phyloP scores from a whole-genome alignment of 441 rosid genomes.

The Mallotus repandus region DNA sequence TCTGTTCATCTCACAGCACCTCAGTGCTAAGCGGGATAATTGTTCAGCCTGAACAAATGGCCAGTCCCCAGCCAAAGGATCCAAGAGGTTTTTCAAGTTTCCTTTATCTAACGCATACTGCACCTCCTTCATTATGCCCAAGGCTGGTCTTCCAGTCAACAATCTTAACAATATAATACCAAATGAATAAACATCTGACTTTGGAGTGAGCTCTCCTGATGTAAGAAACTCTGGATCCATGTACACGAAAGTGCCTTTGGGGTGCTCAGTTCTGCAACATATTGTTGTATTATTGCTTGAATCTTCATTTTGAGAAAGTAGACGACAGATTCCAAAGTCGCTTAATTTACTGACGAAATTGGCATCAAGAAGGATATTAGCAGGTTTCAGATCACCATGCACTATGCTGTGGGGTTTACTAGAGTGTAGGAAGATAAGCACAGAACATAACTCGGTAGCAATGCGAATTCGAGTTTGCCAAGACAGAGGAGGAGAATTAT shows the following conservation, averaged over 20 bases:
- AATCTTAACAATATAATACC: conserved; percentile 76
- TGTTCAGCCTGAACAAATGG: conserved; percentile 97
- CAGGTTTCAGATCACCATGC: conserved; percentile 90
- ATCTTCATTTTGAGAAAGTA: conserved; percentile 34
- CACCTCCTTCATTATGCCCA: conserved; percentile 73
- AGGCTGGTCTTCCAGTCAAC: conserved; percentile 74
- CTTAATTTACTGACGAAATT: conserved; percentile 77
- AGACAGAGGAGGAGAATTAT: conserved; percentile 75
- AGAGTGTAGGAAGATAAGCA: conserved; percentile 87
- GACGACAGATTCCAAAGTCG: conserved; percentile 78
- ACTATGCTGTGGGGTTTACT: conserved; percentile 68
- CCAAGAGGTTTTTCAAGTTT: conserved; percentile 57
- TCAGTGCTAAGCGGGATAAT: conserved; percentile 73
- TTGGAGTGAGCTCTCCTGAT: conserved; percentile 78
- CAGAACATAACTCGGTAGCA: conserved; percentile 81
- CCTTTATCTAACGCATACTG: conserved; percentile 61
- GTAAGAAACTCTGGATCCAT: conserved; percentile 85
- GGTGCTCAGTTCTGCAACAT: conserved; percentile 52
- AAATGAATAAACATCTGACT: conserved; percentile 89
- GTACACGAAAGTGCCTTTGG: conserved; percentile 70
- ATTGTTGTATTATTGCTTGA: conserved; percentile 39
- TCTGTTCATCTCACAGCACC: conserved; percentile 78
- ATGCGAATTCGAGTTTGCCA: conserved; percentile 83
- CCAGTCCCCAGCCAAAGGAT: conserved; percentile 98
- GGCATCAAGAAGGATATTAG: conserved; percentile 78